These are phyloP conservation scores for Echinochloa phyllopogon DNA, from an alignment of 176 grass and related monocot genomes.

Conservation along the genomic window DNA sequence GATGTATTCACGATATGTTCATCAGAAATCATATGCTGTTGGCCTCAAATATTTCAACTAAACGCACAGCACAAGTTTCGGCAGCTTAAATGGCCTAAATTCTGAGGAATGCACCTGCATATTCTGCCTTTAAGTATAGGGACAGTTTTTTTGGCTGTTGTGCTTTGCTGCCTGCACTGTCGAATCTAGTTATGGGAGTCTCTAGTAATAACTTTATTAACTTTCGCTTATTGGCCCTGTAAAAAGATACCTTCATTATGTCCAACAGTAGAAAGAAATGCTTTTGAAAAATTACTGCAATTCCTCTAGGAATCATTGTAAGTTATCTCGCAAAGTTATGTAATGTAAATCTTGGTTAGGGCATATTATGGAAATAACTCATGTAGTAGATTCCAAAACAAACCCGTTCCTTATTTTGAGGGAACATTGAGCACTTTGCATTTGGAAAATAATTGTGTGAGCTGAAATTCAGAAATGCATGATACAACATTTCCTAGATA, in stretches of 20 bases:
- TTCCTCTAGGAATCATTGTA: background rate
- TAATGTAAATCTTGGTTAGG: background rate
- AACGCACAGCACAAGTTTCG: background rate
- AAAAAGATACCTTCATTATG: background rate
- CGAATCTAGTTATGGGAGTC: background rate
- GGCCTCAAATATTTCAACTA: conserved; percentile 6
- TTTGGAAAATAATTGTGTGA: background rate
- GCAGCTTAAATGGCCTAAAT: background rate
- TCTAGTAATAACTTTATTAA: background rate
- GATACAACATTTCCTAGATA: background rate
- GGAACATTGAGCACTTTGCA: background rate
- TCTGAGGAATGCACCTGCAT: background rate
- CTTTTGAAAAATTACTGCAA: conserved; percentile 2
- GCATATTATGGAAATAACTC: conserved; percentile 10
- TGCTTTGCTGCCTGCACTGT: conserved; percentile 4
- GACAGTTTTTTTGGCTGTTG: background rate
- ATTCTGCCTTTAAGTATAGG: conserved; percentile 2
- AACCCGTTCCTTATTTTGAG: background rate
- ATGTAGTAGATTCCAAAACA: background rate
- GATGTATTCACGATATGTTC: background rate
- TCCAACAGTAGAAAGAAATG: background rate
- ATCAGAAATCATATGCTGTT: conserved; percentile 1
- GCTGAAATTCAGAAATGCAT: background rate
- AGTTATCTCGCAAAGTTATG: background rate
- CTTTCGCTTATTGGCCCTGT: background rate